Evolutionary conservation across 2,329 filamentous ascomycete genomes (phyloP), one percentile per base, ranked within the genome.

Genomic region (Hymenoscyphus scutula): DNA sequence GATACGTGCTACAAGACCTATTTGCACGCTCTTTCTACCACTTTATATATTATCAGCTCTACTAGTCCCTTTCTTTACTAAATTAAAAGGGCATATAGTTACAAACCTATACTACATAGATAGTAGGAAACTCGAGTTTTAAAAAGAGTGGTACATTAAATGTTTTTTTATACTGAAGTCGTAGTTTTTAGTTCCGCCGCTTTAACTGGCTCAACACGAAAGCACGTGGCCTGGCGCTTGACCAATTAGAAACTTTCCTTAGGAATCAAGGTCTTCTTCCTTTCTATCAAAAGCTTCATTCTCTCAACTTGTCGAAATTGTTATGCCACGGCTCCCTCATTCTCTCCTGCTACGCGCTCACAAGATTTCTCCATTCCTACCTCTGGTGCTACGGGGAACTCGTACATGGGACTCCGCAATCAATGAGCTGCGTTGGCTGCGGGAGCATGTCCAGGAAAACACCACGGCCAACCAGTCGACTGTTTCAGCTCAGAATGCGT

Each of bases 401-500:
- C 81, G 87, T 64, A 82, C 85, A 69, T 72, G 92, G 2, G 72
- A 74, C n/a, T 85, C 86, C 3, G 87, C 89, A 5, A 78, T 79
- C 60, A 86, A 85, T 71, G 90, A 94, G 77, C 78, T 92, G 58
- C 82, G 88, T 70, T 94, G 90, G 90, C 83, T 94, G 59, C 80
- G 78, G 58, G 81, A 89, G 66, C 84, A 90, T 71, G 80, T 82
- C 66, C 75, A 79, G 38, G 27, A 61, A 59, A 19, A 11, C 15
- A 53, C 23, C 57, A 19, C 45, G 3, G 17, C n/a, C 17, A 19
- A 25, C 54, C 17, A 29, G 69, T 71, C 58, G 67, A 69, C 54
- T 61, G 70, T 58, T 68, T 67, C 48, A 61, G 17, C 58, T 37
- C 27, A 56, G 53, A 55, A 56, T 48, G 58, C 17, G 23, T 64